Conservation (phyloP, 495 filamentous ascomycete genomes). For the Daldinia caldariorum region DNA sequence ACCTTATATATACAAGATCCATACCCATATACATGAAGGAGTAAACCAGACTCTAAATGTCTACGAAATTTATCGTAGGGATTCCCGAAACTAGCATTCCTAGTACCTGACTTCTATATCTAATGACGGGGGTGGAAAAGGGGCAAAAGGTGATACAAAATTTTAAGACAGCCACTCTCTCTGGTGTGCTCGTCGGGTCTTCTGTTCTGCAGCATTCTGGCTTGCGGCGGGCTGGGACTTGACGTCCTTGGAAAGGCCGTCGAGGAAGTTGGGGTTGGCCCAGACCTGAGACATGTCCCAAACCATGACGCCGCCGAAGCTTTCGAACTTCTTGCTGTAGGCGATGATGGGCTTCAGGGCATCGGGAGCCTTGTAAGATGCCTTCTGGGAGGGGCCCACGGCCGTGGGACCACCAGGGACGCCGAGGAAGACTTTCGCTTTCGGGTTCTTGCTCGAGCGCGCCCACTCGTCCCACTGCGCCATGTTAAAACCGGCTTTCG, state of each 20-base stretch:
- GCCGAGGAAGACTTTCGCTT: slow-evolving; percentile 72
- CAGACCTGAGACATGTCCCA: slow-evolving; percentile 74
- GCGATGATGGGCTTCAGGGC: slow-evolving; percentile 59
- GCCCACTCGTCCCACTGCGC: slow-evolving; percentile 76
- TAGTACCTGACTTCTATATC: no score
- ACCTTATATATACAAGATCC: no score
- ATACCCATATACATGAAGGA: no score
- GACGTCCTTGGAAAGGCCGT: slow-evolving; percentile 21
- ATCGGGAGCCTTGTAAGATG: slow-evolving; percentile 62
- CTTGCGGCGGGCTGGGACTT: slow-evolving; percentile 23
- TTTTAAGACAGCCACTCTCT: slow-evolving; percentile 25
- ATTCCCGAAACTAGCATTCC: no score
- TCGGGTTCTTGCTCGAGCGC: slow-evolving; percentile 66
- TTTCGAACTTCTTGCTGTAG: slow-evolving; percentile 62
- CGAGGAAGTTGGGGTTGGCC: slow-evolving; percentile 65
- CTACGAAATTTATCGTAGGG: no score
- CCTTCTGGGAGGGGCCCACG: slow-evolving; percentile 61
- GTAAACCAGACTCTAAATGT: no score
- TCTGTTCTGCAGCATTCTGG: slow-evolving; percentile 2
- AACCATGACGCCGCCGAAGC: slow-evolving; percentile 76
- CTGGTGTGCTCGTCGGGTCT: slow-evolving; percentile 25
- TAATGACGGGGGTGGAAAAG: no score
- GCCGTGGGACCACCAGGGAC: slow-evolving; percentile 70
- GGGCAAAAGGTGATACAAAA: background rate
- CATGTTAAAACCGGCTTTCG: slow-evolving; percentile 70